Evolutionary conservation across 352 stramenopile genomes (phyloP).

Genomic region (Globisporangium polare): DNA sequence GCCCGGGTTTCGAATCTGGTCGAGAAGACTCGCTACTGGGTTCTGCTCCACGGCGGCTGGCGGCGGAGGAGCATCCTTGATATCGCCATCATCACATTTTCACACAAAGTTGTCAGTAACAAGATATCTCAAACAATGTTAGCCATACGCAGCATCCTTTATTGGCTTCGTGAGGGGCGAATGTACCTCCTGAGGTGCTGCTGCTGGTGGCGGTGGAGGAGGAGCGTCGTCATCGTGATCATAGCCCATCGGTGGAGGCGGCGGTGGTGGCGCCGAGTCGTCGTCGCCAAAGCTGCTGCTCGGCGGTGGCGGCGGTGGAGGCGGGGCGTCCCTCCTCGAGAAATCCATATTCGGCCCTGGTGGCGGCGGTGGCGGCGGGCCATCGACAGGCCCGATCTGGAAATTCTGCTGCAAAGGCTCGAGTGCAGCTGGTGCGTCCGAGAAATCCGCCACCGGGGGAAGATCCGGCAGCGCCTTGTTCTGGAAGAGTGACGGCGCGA

Average conservation of each 20-base stretch:
- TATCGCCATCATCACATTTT: neutral
- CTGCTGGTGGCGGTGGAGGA: constrained; percentile 40
- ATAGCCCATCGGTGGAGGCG: constrained; percentile 30
- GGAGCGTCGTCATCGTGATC: constrained; percentile 37
- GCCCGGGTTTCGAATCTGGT: constrained; percentile 59
- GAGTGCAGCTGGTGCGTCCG: constrained; percentile 52
- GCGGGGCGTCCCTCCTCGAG: constrained; percentile 29
- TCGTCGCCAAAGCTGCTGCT: constrained; percentile 38
- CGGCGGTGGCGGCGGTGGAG: constrained; percentile 49
- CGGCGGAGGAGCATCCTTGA: constrained; percentile 28
- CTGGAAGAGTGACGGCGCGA: constrained; percentile 82
- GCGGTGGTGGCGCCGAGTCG: constrained; percentile 37
- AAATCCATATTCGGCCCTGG: constrained; percentile 59
- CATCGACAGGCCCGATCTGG: constrained; percentile 67
- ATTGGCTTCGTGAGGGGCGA: neutral
- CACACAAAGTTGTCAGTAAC: neutral
- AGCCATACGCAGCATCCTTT: neutral
- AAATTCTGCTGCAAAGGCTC: constrained; percentile 54
- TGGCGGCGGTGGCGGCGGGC: constrained; percentile 56
- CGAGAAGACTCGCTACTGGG: constrained; percentile 36
- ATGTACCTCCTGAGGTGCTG: constrained; percentile 28
- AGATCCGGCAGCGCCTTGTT: constrained; percentile 75
- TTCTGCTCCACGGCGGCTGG: constrained; percentile 28
- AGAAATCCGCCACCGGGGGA: constrained; percentile 57
- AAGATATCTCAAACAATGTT: neutral